Conservation (phyloP, 2,329 filamentous ascomycete genomes). For the Ophiostoma quercus region DNA sequence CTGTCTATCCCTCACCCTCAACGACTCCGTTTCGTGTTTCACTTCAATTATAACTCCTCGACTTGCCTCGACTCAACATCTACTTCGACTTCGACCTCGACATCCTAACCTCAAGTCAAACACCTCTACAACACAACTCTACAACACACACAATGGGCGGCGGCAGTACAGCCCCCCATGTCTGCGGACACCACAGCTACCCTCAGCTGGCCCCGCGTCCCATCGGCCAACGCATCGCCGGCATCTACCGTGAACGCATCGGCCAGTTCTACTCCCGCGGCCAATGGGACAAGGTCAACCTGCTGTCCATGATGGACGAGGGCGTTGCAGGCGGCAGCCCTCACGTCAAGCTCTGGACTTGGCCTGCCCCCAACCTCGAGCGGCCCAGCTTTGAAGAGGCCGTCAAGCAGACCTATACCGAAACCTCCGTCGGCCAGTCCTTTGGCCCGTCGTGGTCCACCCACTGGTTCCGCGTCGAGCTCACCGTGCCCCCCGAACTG, state of each 20-base stretch:
- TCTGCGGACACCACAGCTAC: constrained; percentile 25
- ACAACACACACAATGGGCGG: constrained; percentile 28
- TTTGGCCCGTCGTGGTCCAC: constrained; percentile 97
- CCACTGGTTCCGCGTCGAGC: constrained; percentile 86
- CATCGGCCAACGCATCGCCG: constrained; percentile 29
- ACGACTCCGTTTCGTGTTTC: constrained; percentile 6
- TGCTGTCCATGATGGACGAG: constrained; percentile 60
- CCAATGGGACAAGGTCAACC: constrained; percentile 30
- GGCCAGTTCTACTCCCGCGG: constrained; percentile 28
- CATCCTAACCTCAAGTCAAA: neutral
- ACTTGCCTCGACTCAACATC: neutral
- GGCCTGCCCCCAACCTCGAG: constrained; percentile 71
- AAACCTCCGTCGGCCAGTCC: constrained; percentile 66
- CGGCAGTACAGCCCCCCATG: constrained; percentile 25
- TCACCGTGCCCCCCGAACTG: constrained; percentile 71
- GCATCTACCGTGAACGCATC: constrained; percentile 29
- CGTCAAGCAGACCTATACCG: constrained; percentile 64
- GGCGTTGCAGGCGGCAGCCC: constrained; percentile 61
- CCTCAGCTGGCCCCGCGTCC: constrained; percentile 29
- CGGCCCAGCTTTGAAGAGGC: constrained; percentile 86
- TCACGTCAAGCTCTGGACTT: constrained; percentile 78
- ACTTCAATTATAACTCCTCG: neutral
- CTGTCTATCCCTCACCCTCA: neutral
- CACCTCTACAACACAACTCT: neutral
- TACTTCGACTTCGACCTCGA: neutral